These are phyloP conservation scores for Phtheirospermum japonicum DNA, from an alignment of 257 asterid genomes.

Conservation along the genomic window DNA sequence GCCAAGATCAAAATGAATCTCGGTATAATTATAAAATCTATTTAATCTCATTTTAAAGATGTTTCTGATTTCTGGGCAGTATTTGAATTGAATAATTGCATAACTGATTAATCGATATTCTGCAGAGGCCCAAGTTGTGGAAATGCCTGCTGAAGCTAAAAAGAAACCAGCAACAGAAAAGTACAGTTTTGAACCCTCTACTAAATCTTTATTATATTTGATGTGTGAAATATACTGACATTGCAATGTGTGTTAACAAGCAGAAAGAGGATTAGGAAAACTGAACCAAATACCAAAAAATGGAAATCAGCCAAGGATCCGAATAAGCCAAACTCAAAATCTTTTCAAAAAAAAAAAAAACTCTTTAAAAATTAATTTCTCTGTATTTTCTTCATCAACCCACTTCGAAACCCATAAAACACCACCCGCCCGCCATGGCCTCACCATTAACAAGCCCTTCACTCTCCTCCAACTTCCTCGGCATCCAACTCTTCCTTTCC, in stretches of 20 bases:
- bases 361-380: no score
- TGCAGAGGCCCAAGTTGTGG: no score
- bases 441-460: no score
- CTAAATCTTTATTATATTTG: background rate
- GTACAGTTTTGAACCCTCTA: constrained; percentile 26
- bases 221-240: background rate
- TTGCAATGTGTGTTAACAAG: background rate
- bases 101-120: no score
- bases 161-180: constrained; percentile 45
- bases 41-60: background rate
- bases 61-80: constrained; percentile 5
- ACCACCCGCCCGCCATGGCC: no score
- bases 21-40: constrained; percentile 42
- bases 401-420: no score
- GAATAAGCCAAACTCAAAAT: constrained; percentile 53
- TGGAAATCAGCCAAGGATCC: constrained; percentile 50
- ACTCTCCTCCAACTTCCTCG: no score
- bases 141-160: constrained; percentile 47
- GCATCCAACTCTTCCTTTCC: no score
- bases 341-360: no score
- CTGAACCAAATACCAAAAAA: constrained; percentile 46
- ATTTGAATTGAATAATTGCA: background rate
- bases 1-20: constrained; percentile 78
- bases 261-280: constrained; percentile 50
- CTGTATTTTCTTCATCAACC: no score